Conservation (phyloP, 306 rosid genomes). For the Fragaria iinumae region DNA sequence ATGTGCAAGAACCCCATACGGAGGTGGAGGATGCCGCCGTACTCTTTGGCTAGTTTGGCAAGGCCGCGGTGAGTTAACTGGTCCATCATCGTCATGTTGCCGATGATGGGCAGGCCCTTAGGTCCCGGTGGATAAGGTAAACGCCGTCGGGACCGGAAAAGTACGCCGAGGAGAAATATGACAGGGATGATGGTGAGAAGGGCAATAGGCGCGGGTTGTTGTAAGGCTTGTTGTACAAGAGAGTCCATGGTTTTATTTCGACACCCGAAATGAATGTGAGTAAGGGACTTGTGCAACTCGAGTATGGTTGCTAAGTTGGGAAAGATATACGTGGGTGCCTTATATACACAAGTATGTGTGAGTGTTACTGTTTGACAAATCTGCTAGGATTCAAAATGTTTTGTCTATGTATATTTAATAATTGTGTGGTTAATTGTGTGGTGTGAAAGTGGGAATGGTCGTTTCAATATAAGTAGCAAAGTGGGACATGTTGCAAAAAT, state of each 20-base stretch:
- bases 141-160: slow-evolving; percentile 23
- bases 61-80: slow-evolving; percentile 82
- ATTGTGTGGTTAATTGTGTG: background rate
- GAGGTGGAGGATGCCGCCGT: slow-evolving; percentile 78
- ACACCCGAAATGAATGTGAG: background rate
- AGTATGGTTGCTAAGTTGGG: slow-evolving; percentile 15
- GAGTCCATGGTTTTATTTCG: slow-evolving; percentile 29
- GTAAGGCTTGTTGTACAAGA: slow-evolving; percentile 22
- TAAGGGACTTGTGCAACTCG: background rate
- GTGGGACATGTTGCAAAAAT: background rate
- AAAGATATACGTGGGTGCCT: background rate
- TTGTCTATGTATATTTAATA: background rate
- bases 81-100: slow-evolving; percentile 77
- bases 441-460: background rate
- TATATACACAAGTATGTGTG: slow-evolving; percentile 5
- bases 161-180: slow-evolving; percentile 19
- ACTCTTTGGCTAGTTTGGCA: slow-evolving; percentile 50
- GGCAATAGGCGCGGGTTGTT: slow-evolving; percentile 30
- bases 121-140: slow-evolving; percentile 82
- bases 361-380: background rate
- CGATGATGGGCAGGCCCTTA: slow-evolving; percentile 65
- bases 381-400: background rate
- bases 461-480: background rate
- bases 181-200: slow-evolving; percentile 29
- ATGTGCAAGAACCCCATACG: slow-evolving; percentile 76